Base-by-base conservation (phyloP, 805 yeast species). In the Teunomyces stri region DNA sequence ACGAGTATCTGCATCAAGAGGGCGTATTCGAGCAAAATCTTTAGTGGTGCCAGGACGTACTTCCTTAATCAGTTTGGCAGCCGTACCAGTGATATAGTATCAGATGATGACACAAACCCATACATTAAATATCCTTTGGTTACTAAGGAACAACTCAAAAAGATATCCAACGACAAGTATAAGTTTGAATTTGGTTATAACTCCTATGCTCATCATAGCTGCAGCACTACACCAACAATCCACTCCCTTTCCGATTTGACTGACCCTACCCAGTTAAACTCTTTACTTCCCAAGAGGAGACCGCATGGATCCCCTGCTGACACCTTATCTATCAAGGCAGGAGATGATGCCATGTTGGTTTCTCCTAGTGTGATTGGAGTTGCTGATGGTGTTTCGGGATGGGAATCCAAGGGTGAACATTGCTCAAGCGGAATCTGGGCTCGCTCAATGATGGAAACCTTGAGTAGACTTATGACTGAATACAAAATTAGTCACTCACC, bases 361-460 rank as follows among this genome's bases (percentile, higher is more conserved):
- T 74, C 80, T 3, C 80, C 82, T 0, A 69, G 78, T 4, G 69
- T 78, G 37, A 55, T 79, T 45, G 83, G 79, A 2, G 71, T 79
- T 3, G 82, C 84, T 3, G 84, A 79, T 55, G 84, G 84, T 1
- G 80, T 79, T 6, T 74, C 80, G 16, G 81, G 81, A 1, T 79
- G 82, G 82, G 79, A 74, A 54, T 69, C 73, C 15, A 69, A 65
- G 34, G 56, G 50, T 2, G 60, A 58, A 21, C 73, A 74, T 46
- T 65, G 77, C 10, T 66, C 74, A 25, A 70, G 79, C 18, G 82
- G 82, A 1, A 64, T 77, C 15, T 79, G 81, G 79, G 73, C 82
- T 1, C 64, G 82, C 43, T 68, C 76, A 1, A 74, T 78, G 70
- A 57, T 79, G 42, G 84, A 79, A 54, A 77, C 80, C 5, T 65